Evolutionary conservation across 495 filamentous ascomycete species (phyloP).

Genomic region (Penicillium dipodomyicola): DNA sequence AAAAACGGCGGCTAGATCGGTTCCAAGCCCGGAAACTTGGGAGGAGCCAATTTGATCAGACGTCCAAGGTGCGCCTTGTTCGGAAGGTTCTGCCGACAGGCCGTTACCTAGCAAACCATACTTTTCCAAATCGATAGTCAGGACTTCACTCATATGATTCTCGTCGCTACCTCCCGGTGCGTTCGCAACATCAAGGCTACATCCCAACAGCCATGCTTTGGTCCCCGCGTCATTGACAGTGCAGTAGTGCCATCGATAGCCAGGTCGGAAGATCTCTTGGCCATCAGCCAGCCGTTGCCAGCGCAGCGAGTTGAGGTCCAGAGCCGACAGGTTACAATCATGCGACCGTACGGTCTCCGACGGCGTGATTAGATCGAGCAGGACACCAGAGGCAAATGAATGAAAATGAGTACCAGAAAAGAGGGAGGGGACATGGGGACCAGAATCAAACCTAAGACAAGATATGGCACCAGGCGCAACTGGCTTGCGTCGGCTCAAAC

Average conservation of each 20-base stretch:
- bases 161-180: slow-evolving; percentile 59
- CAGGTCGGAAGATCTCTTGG: slow-evolving; percentile 80
- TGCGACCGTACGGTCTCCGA: slow-evolving; percentile 77
- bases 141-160: slow-evolving; percentile 89
- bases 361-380: slow-evolving; percentile 91
- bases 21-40: slow-evolving; percentile 63
- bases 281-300: slow-evolving; percentile 96
- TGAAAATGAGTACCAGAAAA: slow-evolving; percentile 91
- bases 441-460: slow-evolving; percentile 82
- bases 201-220: slow-evolving; percentile 95
- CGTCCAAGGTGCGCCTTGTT: slow-evolving; percentile 53
- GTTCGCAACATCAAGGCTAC: slow-evolving; percentile 63
- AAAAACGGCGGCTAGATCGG: slow-evolving; percentile 81
- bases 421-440: slow-evolving; percentile 81
- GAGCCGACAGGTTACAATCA: slow-evolving; percentile 84
- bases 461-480: slow-evolving; percentile 87
- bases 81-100: slow-evolving; percentile 56
- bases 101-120: slow-evolving; percentile 87
- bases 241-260: slow-evolving; percentile 96
- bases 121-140: slow-evolving; percentile 82
- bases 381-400: slow-evolving; percentile 84
- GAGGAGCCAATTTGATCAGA: slow-evolving; percentile 49
- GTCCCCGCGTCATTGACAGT: slow-evolving; percentile 89
- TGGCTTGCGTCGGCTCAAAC: slow-evolving; percentile 64
- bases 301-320: slow-evolving; percentile 79